Conservation (phyloP, 768 basidiomycete species). For the Mrakia hoshinonis region DNA sequence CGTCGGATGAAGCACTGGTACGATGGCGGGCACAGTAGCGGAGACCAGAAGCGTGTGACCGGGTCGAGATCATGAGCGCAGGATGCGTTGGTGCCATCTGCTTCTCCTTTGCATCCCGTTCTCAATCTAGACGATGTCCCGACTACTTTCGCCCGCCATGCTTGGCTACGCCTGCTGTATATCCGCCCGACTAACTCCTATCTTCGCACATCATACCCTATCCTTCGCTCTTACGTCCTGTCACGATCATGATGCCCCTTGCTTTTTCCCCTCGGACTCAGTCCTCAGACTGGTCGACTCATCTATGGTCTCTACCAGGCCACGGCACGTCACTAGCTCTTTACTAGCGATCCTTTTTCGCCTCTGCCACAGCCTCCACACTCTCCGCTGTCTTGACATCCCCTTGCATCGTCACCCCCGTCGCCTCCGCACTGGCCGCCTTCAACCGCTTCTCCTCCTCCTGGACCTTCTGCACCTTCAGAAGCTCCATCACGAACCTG, state of each 20-base stretch:
- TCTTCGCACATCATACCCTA: too few species aligned
- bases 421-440: not conserved
- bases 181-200: too few species aligned
- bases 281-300: not conserved
- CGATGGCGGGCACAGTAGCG: conserved; percentile 1
- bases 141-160: too few species aligned
- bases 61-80: not conserved
- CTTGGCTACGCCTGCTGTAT: too few species aligned
- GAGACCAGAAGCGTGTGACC: not conserved
- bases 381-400: not conserved
- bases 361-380: too few species aligned
- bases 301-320: not conserved
- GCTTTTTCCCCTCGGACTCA: not conserved
- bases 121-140: not conserved
- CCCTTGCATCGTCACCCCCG: not conserved
- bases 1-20: conserved; percentile 26
- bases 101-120: not conserved
- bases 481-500: conserved; percentile 63
- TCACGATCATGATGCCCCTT: too few species aligned
- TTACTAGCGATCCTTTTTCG: conserved; percentile 2
- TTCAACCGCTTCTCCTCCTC: not conserved
- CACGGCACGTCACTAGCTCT: not conserved
- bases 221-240: too few species aligned
- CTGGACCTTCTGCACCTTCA: conserved; percentile 38
- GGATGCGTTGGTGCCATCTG: not conserved